Evolutionary conservation across 2,329 filamentous ascomycete genomes (phyloP), one percentile per base, ranked within the genome.

Genomic region (Penicillium sp.): DNA sequence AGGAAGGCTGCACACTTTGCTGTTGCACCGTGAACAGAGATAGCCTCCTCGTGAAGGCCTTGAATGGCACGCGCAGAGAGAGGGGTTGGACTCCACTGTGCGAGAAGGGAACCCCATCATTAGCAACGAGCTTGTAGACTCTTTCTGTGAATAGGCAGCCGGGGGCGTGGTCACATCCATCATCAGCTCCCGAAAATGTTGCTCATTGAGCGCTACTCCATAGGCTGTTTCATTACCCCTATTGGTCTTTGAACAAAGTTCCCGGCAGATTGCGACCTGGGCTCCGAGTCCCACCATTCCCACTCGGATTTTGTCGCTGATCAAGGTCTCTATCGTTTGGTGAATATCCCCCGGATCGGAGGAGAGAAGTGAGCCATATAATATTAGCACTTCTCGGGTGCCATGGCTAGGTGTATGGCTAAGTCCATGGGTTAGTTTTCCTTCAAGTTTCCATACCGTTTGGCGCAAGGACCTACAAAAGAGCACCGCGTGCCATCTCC

Each of bases 31-130:
- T 12, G 90, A 93, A 75, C 93, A 99, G 9, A 86, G 77, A 71
- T 97, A 99, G 1, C 93, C 93, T 48, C 93, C 89, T 41, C 87
- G 78, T 16, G 81, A 86, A 13, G 92, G 83, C 54, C 84, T 83
- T 58, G 88, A 89, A 71, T 97, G 92, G 66, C 93, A 99, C 4
- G 91, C 90, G 68, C 93, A 99, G 54, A 93, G 82, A 51, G 86
- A 90, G 4, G 84, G 80, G 19, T 77, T 77, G 2, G 83, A 78
- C 45, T 89, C 88, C 4, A 93, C 82, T 2, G 87, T 87, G 31
- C 91, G 82, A 5, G 89, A 95, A 0, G 93, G 93, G 64, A 99
- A 99, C 4, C 93, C 93, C 92, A 99, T 99, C 88, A 95, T 95
- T 22, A 99, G 80, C 34, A 99, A 76, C 2, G 80, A 74, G 53